Percentiles rank a stretch among this genome's conserved stretches.
phyloP scores from a whole-genome alignment of 305 asterid genomes.

The Solanum hybrid region DNA sequence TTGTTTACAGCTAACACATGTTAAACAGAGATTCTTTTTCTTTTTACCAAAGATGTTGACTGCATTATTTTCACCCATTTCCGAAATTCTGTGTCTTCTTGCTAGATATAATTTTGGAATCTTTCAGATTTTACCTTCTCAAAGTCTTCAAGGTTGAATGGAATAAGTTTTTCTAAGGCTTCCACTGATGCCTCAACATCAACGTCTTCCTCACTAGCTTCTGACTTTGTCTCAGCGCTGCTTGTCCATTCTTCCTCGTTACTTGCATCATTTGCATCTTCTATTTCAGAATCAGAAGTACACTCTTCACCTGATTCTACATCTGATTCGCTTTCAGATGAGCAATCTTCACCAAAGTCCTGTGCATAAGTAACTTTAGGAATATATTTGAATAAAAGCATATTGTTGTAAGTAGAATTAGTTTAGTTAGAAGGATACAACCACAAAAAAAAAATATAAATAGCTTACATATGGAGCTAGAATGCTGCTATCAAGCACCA shows the following conservation, averaged over 20 bases:
- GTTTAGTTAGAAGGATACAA: neutral
- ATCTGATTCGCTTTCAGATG: constrained; percentile 67
- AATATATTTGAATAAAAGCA: neutral
- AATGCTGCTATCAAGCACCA: constrained; percentile 84
- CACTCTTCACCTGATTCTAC: constrained; percentile 47
- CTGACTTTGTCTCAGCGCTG: constrained; percentile 57
- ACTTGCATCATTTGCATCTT: constrained; percentile 61
- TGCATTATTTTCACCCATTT: neutral
- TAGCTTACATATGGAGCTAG: constrained; percentile 85
- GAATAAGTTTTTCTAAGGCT: constrained; percentile 66
- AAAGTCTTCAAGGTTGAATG: constrained; percentile 58
- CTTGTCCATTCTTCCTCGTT: constrained; percentile 83
- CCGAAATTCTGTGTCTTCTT: neutral
- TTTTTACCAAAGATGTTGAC: neutral
- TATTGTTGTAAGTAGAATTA: neutral
- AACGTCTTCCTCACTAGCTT: constrained; percentile 69
- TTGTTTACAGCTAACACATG: neutral
- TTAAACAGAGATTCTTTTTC: neutral
- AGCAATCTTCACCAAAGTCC: constrained; percentile 67
- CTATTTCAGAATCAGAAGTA: constrained; percentile 72
- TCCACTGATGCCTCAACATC: constrained; percentile 61
- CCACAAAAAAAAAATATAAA: neutral
- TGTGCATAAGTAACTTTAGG: constrained; percentile 26
- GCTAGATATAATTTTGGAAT: neutral
- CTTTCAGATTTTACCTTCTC: constrained; percentile 51